phyloP scores from a whole-genome alignment of 768 basidiomycete species.

The Amanita thiersii region DNA sequence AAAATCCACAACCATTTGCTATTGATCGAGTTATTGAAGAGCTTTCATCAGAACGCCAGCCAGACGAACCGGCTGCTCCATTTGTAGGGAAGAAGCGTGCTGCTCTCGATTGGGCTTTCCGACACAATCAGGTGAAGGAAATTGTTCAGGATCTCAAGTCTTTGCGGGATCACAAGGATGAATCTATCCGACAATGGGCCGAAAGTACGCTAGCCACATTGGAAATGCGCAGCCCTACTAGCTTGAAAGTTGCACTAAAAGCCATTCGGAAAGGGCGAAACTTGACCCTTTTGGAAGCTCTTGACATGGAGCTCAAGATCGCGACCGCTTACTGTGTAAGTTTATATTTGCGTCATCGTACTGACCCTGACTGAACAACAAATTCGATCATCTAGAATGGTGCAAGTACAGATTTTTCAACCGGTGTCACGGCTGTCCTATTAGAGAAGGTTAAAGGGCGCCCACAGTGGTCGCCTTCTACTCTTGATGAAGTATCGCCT shows the following conservation, averaged over 20 bases:
- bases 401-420: constrained; percentile 75
- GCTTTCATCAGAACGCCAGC: constrained; percentile 63
- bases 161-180: constrained; percentile 29
- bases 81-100: constrained; percentile 55
- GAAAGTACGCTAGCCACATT: constrained; percentile 54
- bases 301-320: constrained; percentile 83
- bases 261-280: constrained; percentile 68
- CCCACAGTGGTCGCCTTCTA: constrained; percentile 67
- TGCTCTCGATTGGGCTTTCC: constrained; percentile 81
- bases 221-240: constrained; percentile 78
- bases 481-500: constrained; percentile 50
- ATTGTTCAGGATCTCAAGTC: constrained; percentile 55
- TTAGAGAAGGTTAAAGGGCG: constrained; percentile 35
- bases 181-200: constrained; percentile 66
- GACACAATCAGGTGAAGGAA: constrained; percentile 56
- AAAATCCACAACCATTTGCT: constrained; percentile 28
- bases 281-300: constrained; percentile 51
- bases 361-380: constrained; percentile 11
- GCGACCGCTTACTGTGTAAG: constrained; percentile 87
- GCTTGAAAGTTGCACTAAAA: constrained; percentile 80
- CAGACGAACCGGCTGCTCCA: constrained; percentile 42
- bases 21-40: constrained; percentile 57
- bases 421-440: constrained; percentile 69
- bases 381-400: constrained; percentile 42
- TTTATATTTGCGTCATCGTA: constrained; percentile 16